A percentile compares a stretch with the other conserved stretches of the same genome.
These are phyloP conservation scores for Plicaturopsis crispa DNA, from an alignment of 768 basidiomycete genomes.

Conservation along the genomic window DNA sequence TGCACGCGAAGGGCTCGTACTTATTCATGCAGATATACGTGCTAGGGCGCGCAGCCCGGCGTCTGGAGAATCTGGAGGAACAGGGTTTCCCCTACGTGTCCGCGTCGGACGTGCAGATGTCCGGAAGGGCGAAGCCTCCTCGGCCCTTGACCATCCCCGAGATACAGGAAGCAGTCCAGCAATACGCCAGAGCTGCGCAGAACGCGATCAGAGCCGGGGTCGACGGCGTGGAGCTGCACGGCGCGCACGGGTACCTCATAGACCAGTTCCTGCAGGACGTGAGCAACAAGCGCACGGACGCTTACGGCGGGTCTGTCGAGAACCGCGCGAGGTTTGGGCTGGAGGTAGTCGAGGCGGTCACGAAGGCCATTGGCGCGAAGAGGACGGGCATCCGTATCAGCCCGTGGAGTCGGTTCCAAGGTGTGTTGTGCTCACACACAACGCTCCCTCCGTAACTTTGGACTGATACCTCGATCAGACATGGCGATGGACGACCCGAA, in stretches of 20 bases:
- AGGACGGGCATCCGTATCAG: constrained; percentile 32
- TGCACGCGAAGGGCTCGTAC: constrained; percentile 33
- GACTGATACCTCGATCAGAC: too few relatives aligned
- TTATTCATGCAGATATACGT: constrained; percentile 43
- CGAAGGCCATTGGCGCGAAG: constrained; percentile 31
- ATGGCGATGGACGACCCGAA: constrained; percentile 19
- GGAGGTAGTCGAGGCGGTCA: constrained; percentile 31
- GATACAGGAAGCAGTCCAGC: constrained; percentile 39
- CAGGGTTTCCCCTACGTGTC: constrained; percentile 11
- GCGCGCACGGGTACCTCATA: constrained; percentile 17
- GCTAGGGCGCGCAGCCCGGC: constrained; percentile 24
- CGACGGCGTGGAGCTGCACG: constrained; percentile 51
- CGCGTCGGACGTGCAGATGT: constrained; percentile 8
- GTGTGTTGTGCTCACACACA: constrained; percentile 4
- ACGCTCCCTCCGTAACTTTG: too few relatives aligned
- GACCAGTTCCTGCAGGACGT: constrained; percentile 35
- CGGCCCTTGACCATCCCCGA: constrained; percentile 37
- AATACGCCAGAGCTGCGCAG: constrained; percentile 46
- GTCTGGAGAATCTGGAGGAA: constrained; percentile 10
- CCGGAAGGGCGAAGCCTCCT: constrained; percentile 15
- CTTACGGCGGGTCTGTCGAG: constrained; percentile 41
- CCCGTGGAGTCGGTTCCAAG: constrained; percentile 25
- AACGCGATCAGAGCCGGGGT: constrained; percentile 59
- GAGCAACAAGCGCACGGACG: constrained; percentile 37
- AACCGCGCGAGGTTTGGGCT: constrained; percentile 36